Percentiles rank a stretch among this genome's conserved stretches.
These are phyloP conservation scores for Euptelea pleiosperma DNA, from an alignment of 164 flowering plant species.

Conservation along the genomic window DNA sequence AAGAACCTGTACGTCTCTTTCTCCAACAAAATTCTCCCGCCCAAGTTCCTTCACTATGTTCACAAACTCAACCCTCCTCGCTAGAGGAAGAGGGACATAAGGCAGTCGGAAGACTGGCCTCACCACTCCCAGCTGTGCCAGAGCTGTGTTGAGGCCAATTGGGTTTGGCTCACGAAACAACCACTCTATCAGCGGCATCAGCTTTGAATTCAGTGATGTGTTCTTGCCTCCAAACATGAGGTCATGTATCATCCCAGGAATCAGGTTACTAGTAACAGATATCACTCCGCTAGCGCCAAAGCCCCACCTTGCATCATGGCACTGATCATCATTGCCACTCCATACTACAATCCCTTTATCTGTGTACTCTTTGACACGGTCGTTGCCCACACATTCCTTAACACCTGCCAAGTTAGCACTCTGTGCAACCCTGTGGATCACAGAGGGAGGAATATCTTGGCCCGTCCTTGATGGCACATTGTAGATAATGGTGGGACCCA, in stretches of 20 bases:
- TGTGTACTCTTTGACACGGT: slow-evolving; percentile 56
- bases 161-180: slow-evolving; percentile 82
- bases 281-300: slow-evolving; percentile 77
- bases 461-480: slow-evolving; percentile 82
- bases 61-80: slow-evolving; percentile 71
- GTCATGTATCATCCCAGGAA: slow-evolving; percentile 67
- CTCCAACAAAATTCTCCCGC: slow-evolving; percentile 74
- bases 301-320: slow-evolving; percentile 85
- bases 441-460: slow-evolving; percentile 83
- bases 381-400: slow-evolving; percentile 82
- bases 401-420: slow-evolving; percentile 72
- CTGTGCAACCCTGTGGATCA: slow-evolving; percentile 44
- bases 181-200: slow-evolving; percentile 75
- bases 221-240: slow-evolving; percentile 69
- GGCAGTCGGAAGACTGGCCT: slow-evolving; percentile 88
- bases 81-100: slow-evolving; percentile 72
- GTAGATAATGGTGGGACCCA: slow-evolving; percentile 87
- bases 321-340: slow-evolving; percentile 89
- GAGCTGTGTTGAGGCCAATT: slow-evolving; percentile 74
- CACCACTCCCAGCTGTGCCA: slow-evolving; percentile 83
- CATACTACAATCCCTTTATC: slow-evolving; percentile 58
- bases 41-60: slow-evolving; percentile 72
- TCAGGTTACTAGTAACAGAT: slow-evolving; percentile 74
- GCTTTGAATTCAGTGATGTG: slow-evolving; percentile 45
- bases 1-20: slow-evolving; percentile 70